Base-by-base conservation (phyloP, 768 basidiomycete genomes). In the Thelephora ganbajun region DNA sequence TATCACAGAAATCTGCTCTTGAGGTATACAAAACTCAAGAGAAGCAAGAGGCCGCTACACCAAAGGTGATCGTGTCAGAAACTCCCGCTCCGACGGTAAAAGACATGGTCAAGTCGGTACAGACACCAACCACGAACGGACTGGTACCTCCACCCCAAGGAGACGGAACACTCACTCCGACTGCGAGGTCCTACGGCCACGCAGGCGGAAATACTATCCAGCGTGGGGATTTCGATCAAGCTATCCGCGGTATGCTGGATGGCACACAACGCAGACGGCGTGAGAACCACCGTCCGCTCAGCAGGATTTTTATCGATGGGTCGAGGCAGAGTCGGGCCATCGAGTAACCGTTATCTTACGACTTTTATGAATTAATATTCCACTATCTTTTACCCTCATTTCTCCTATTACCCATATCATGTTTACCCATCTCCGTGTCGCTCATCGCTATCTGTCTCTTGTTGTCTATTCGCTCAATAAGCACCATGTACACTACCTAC, bases 281-380 rank as follows among this genome's bases (percentile, higher is more conserved):
- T 42, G 67, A 68, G 16, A 51, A 45, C 13, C 57, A 66, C 23
- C 67, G 79, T 43, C 81, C 79, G 2, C 59, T 84, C 46, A 86
- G 83, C 66, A 85, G 82, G 71, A 86, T 91, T 23, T 87, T 89
- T 56, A 55, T 84, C 45, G 86, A 89, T 54, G 85, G 85, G 23
- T 57, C 57, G 14, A 61, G 63, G 23, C 41, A 57, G 20, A 62
- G 59, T 44, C 58, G 62, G 34, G 48, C 60, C 7, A 58, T 54
- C 48, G 63, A 64, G 12, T 62, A 47, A 57, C 36, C 20, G 30
- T 19, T 41, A 45, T 48, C 19, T 12, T 16, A 35, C 19, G 13
- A 13, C 26, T 11, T 23, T 26, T 34, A 19, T 6, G 23, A 41
- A 26, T 35, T 18, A 2, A 44, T 47, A 48, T 50, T 37, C 50